Percentiles rank a stretch among this genome's conserved stretches.
Conservation (phyloP, 148 eudicot species). For the Amaranthus palmeri region DNA sequence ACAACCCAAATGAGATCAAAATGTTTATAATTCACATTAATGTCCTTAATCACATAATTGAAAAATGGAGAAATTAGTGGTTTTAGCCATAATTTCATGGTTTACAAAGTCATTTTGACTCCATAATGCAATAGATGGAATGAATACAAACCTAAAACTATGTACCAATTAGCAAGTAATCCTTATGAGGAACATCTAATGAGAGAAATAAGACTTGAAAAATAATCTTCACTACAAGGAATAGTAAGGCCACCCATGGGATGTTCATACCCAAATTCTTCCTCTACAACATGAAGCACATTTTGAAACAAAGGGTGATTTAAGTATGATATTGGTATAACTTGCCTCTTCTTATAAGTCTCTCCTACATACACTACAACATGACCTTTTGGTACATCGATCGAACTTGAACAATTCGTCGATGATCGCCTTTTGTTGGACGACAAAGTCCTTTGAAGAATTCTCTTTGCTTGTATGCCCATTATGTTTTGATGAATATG, state of each 20-base stretch:
- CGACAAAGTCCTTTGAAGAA: slow-evolving; percentile 27
- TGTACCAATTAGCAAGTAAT: background rate
- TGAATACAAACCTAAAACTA: background rate
- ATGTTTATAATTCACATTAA: background rate
- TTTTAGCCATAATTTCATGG: background rate
- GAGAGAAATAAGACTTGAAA: slow-evolving; percentile 31
- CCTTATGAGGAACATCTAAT: slow-evolving; percentile 22
- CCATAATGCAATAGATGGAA: background rate
- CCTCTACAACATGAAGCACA: slow-evolving; percentile 36
- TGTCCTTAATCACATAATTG: slow-evolving; percentile 1
- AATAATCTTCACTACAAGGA: slow-evolving; percentile 49
- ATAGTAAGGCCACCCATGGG: slow-evolving; percentile 59
- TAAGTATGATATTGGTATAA: slow-evolving; percentile 42
- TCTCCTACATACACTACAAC: slow-evolving; percentile 53
- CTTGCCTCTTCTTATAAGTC: slow-evolving; percentile 35
- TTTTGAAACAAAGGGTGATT: slow-evolving; percentile 45
- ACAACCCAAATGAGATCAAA: background rate
- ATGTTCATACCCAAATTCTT: slow-evolving; percentile 50
- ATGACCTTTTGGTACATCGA: slow-evolving; percentile 41
- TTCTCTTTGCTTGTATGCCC: slow-evolving; percentile 28
- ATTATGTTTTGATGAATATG: slow-evolving; percentile 5
- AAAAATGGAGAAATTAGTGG: slow-evolving; percentile 1
- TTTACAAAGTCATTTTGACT: background rate
- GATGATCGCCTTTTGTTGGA: slow-evolving; percentile 25
- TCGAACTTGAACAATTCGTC: background rate